phyloP scores from a whole-genome alignment of 495 filamentous ascomycete genomes.

The Haplographium delicatum region DNA sequence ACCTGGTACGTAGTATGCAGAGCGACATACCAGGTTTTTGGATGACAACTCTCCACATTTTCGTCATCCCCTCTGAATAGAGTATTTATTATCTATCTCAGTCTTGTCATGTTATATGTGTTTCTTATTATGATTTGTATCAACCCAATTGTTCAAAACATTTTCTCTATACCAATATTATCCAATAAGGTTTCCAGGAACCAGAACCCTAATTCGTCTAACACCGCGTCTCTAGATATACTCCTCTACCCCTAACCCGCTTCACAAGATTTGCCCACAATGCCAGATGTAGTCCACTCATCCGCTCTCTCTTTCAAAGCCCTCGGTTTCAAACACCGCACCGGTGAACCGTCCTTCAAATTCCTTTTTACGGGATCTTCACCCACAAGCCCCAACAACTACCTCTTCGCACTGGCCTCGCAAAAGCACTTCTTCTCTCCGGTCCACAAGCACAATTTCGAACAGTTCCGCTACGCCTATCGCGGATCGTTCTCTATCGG shows the following conservation, averaged over 20 bases:
- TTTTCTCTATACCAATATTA: too few species aligned
- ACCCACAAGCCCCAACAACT: neutral
- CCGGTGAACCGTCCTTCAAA: neutral
- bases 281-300: neutral
- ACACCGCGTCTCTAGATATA: neutral
- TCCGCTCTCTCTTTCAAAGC: neutral
- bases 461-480: conserved; percentile 5
- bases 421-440: conserved; percentile 2
- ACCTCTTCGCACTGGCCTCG: neutral
- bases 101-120: too few species aligned
- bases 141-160: too few species aligned
- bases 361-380: neutral
- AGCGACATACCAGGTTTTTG: too few species aligned
- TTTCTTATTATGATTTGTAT: too few species aligned
- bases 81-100: neutral
- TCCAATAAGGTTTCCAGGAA: too few species aligned
- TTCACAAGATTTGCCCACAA: neutral
- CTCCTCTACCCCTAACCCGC: neutral
- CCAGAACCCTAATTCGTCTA: too few species aligned
- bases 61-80: neutral
- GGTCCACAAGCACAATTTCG: conserved; percentile 8
- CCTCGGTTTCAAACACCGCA: neutral
- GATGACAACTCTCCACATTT: neutral
- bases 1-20: too few species aligned
- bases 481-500: neutral